A percentile compares a stretch with the other conserved stretches of the same genome.
Conservation (phyloP, 225 moss, liverwort and hornwort genomes). For the Antitrichia curtipendula region DNA sequence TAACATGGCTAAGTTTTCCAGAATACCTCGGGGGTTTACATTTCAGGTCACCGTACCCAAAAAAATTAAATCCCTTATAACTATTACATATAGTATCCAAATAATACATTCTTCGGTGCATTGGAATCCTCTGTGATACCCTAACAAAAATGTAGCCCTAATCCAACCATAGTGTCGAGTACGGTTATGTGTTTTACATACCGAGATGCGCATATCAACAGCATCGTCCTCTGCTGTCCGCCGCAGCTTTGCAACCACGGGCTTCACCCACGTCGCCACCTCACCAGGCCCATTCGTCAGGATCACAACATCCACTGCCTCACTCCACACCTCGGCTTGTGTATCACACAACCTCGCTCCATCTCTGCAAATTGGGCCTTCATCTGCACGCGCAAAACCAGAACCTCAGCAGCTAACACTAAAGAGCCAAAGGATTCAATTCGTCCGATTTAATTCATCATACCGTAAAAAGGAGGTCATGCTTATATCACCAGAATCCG, state of each 20-base stretch:
- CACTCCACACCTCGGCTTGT: neutral
- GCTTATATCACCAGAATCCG: neutral
- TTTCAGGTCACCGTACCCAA: no score
- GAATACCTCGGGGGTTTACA: neutral
- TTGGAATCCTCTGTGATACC: neutral
- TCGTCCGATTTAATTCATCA: neutral
- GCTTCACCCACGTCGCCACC: constrained; percentile 88
- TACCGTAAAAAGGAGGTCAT: neutral
- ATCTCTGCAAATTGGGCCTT: neutral
- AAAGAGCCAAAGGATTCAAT: neutral
- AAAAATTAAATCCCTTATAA: neutral
- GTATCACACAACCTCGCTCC: neutral
- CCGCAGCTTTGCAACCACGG: constrained; percentile 48
- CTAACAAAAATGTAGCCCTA: neutral
- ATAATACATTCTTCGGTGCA: neutral
- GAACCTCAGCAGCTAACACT: neutral
- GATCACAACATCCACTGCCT: constrained; percentile 54
- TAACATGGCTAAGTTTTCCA: neutral
- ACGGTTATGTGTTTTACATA: neutral
- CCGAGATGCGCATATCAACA: constrained; percentile 55
- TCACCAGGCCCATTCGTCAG: constrained; percentile 82
- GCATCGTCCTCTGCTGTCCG: constrained; percentile 6
- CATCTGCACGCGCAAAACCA: neutral
- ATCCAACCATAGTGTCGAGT: neutral
- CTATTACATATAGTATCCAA: neutral